phyloP scores from a whole-genome alignment of 2,329 filamentous ascomycete genomes.

The Botrytis hyacinthi region DNA sequence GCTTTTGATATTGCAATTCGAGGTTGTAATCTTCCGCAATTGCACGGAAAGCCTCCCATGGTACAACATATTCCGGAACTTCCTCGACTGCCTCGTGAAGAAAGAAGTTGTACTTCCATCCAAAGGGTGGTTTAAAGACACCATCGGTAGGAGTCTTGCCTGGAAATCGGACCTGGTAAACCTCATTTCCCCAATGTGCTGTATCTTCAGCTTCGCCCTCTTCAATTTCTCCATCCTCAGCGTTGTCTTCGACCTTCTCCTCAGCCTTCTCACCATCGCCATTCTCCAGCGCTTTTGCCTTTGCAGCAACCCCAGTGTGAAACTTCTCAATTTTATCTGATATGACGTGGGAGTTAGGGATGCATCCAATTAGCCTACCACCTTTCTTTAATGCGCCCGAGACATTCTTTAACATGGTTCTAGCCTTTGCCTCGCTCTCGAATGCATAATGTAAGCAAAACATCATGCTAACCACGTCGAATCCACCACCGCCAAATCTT shows the following conservation, averaged over 20 bases:
- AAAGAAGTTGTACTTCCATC: slow-evolving; percentile 98
- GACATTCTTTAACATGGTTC: slow-evolving; percentile 91
- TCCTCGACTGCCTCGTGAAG: slow-evolving; percentile 94
- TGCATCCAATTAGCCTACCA: slow-evolving; percentile 89
- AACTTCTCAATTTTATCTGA: slow-evolving; percentile 73
- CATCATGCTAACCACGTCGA: slow-evolving; percentile 98
- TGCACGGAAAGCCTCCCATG: slow-evolving; percentile 95
- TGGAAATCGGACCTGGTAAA: slow-evolving; percentile 88
- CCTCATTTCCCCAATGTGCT: slow-evolving; percentile 87
- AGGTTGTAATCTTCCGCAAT: slow-evolving; percentile 96
- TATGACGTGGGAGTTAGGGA: slow-evolving; percentile 94
- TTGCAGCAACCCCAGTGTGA: slow-evolving; percentile 56
- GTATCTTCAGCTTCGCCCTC: slow-evolving; percentile 62
- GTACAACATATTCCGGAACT: slow-evolving; percentile 95
- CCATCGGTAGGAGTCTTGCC: slow-evolving; percentile 80
- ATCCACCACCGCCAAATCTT: slow-evolving; percentile 72
- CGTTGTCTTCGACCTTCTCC: slow-evolving; percentile 34
- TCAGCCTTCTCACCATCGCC: slow-evolving; percentile 42
- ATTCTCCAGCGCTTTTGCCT: slow-evolving; percentile 39
- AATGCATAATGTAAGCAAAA: slow-evolving; percentile 99
- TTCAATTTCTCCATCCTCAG: slow-evolving; percentile 48
- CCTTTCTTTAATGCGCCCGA: slow-evolving; percentile 88
- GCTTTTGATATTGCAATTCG: slow-evolving; percentile 89
- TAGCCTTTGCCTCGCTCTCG: slow-evolving; percentile 84
- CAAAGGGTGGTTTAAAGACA: slow-evolving; percentile 89